phyloP scores from a whole-genome alignment of 345 rosid species.

The Citrus mangshanensis region DNA sequence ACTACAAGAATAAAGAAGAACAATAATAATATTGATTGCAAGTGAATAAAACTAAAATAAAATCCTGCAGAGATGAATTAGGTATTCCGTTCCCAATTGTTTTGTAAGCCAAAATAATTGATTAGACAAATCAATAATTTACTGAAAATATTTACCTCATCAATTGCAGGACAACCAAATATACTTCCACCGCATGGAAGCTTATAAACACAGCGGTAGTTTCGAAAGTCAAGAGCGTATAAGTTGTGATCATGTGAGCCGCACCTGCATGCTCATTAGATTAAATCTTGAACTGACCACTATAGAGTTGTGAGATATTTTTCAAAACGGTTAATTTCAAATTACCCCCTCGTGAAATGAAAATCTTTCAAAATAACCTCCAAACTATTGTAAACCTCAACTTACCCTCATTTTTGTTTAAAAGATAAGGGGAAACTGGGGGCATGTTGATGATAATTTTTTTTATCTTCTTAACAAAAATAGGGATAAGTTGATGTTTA shows the following conservation, averaged over 20 bases:
- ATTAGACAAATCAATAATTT: neutral
- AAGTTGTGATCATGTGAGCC: slow-evolving; percentile 87
- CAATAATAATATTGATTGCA: neutral
- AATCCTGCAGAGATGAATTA: neutral
- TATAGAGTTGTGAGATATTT: neutral
- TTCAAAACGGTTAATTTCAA: too few relatives aligned
- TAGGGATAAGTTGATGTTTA: too few relatives aligned
- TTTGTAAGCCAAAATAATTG: neutral
- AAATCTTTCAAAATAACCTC: too few relatives aligned
- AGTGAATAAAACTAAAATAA: neutral
- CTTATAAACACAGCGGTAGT: slow-evolving; percentile 55
- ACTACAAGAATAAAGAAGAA: neutral
- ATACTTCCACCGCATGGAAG: slow-evolving; percentile 89
- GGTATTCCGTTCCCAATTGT: neutral
- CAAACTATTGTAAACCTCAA: too few relatives aligned
- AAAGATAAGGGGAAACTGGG: too few relatives aligned
- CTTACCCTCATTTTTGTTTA: too few relatives aligned
- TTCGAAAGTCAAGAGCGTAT: slow-evolving; percentile 84
- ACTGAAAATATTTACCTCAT: slow-evolving; percentile 52
- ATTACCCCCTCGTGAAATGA: too few relatives aligned
- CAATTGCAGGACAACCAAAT: slow-evolving; percentile 86
- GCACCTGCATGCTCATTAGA: slow-evolving; percentile 54
- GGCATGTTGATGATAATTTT: too few relatives aligned
- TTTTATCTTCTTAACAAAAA: too few relatives aligned
- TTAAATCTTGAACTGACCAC: neutral